Evolutionary conservation across 148 eudicot genomes (phyloP).

Genomic region (Cornus suecica): DNA sequence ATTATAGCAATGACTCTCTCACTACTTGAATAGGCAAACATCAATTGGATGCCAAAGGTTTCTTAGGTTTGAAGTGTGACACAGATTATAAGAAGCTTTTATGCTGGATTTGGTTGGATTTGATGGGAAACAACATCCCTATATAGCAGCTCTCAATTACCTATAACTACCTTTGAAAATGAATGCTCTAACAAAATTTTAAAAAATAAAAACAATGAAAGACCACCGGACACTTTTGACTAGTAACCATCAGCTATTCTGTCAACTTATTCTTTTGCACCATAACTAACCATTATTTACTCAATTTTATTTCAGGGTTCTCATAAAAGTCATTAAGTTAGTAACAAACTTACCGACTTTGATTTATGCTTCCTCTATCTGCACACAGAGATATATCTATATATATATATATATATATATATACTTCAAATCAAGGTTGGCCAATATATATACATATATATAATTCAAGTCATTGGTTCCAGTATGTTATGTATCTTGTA

Average conservation of each 20-base stretch:
- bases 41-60: too few relatives aligned
- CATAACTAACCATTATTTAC: background rate
- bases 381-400: background rate
- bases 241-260: background rate
- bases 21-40: too few relatives aligned
- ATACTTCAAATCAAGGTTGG: too few relatives aligned
- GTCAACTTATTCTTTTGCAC: background rate
- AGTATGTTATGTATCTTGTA: too few relatives aligned
- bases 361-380: background rate
- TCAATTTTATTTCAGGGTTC: background rate
- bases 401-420: too few relatives aligned
- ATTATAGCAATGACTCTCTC: too few relatives aligned
- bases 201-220: background rate
- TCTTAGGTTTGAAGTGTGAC: background rate
- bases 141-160: background rate
- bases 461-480: too few relatives aligned
- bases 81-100: background rate
- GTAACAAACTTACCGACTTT: constrained; percentile 1
- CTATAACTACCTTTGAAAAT: background rate
- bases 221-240: background rate
- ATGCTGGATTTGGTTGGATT: background rate
- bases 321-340: background rate
- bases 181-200: background rate
- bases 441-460: too few relatives aligned
- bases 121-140: background rate